A percentile compares a stretch with the other conserved stretches of the same genome.
Evolutionary conservation across 2,329 filamentous ascomycete species (phyloP).

Genomic region (Cyclaneusma minus): DNA sequence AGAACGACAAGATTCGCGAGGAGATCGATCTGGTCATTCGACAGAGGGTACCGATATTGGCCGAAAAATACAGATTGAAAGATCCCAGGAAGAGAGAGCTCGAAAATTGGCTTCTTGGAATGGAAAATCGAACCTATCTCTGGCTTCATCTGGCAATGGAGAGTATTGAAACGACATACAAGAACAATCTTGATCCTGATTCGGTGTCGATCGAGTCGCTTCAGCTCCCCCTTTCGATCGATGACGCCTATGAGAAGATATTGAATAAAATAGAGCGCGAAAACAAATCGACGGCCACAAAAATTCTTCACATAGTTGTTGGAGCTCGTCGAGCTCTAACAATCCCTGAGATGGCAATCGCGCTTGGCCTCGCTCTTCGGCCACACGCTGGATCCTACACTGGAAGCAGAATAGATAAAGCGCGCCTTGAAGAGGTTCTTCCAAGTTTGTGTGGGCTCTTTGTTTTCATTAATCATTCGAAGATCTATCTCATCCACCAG

Average conservation of each 20-base stretch:
- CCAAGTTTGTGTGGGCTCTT: constrained; percentile 6
- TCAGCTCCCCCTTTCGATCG: no score
- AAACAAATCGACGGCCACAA: constrained; percentile 2
- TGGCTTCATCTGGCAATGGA: constrained; percentile 6
- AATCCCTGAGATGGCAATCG: constrained; percentile 5
- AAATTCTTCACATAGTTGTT: constrained; percentile 4
- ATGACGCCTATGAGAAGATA: constrained; percentile 5
- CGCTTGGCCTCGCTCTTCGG: constrained; percentile 3
- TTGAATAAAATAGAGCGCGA: constrained; percentile 2
- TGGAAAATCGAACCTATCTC: constrained; percentile 7
- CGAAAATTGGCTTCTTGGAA: constrained; percentile 1
- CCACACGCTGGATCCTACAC: neutral
- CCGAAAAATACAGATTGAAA: constrained; percentile 1
- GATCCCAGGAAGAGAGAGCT: neutral
- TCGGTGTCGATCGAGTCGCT: no score
- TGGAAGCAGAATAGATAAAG: neutral
- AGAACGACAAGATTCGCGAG: constrained; percentile 4
- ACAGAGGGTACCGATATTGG: constrained; percentile 2
- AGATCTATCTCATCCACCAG: constrained; percentile 21
- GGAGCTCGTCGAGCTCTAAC: constrained; percentile 5
- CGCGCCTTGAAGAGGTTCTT: constrained; percentile 1
- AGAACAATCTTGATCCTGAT: constrained; percentile 3
- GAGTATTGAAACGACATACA: neutral
- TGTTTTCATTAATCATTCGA: constrained; percentile 4
- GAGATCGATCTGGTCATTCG: constrained; percentile 5